Evolutionary conservation across 148 eudicot species (phyloP).

Genomic region (Spergularia marina): DNA sequence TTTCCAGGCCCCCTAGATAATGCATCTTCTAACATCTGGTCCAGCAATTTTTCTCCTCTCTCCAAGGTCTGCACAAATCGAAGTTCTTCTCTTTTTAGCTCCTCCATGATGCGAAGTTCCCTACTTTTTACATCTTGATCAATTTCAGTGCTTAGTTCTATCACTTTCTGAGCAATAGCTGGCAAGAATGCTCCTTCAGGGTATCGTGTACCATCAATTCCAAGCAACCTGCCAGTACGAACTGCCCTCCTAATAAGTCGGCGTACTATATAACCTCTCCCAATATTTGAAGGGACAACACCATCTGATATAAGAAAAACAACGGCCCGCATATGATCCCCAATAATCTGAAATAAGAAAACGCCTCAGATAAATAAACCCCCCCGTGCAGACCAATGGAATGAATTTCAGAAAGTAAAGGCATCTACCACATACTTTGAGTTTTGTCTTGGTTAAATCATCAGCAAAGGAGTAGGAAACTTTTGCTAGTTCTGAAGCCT

Average conservation of each 20-base stretch:
- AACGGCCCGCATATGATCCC: conserved; percentile 94
- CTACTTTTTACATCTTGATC: conserved; percentile 65
- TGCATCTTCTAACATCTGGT: conserved; percentile 68
- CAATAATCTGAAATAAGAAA: conserved; percentile 58
- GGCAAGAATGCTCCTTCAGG: conserved; percentile 85
- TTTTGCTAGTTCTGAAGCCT: conserved; percentile 79
- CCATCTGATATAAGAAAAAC: conserved; percentile 97
- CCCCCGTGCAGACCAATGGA: background rate
- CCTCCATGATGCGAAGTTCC: conserved; percentile 73
- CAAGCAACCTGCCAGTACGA: conserved; percentile 83
- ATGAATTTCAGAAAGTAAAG: background rate
- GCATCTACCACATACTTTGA: conserved; percentile 55
- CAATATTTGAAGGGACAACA: conserved; percentile 86
- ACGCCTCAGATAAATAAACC: background rate
- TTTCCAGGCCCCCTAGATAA: conserved; percentile 39
- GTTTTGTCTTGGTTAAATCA: conserved; percentile 67
- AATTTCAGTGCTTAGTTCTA: conserved; percentile 68
- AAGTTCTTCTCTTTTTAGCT: conserved; percentile 78
- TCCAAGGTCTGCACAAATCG: conserved; percentile 83
- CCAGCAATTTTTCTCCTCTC: conserved; percentile 94
- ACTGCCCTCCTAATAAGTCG: conserved; percentile 92
- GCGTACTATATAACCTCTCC: conserved; percentile 91
- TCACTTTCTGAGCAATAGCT: conserved; percentile 67
- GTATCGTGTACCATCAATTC: conserved; percentile 64
- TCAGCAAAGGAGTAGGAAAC: conserved; percentile 65